Evolutionary conservation across 2,329 filamentous ascomycete species (phyloP).

Genomic region (Aspergillus sp.): DNA sequence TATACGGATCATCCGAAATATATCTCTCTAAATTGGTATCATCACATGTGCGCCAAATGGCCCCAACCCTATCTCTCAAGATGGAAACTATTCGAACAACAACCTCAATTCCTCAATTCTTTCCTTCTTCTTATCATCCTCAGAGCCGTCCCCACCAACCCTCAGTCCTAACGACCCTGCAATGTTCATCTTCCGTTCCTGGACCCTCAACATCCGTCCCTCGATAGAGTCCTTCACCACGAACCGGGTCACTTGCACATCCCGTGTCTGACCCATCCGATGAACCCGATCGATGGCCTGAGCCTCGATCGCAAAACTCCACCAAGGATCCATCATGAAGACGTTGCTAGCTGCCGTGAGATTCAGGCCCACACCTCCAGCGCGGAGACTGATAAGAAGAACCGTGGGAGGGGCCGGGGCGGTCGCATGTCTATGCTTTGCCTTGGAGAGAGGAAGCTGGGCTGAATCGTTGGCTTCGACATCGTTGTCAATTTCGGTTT

Average conservation of each 20-base stretch:
- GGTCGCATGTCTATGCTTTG: neutral
- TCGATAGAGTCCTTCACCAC: constrained; percentile 90
- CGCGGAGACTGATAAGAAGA: constrained; percentile 79
- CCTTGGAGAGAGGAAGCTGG: neutral
- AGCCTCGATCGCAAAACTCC: constrained; percentile 94
- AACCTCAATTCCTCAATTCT: constrained; percentile 93
- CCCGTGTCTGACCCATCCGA: constrained; percentile 87
- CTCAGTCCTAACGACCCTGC: constrained; percentile 95
- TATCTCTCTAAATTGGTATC: too few relatives aligned
- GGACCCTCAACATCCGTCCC: constrained; percentile 88
- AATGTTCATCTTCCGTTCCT: constrained; percentile 85
- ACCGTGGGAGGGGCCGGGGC: constrained; percentile 47
- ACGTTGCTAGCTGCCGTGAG: constrained; percentile 85
- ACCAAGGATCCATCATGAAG: constrained; percentile 99
- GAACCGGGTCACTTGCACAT: constrained; percentile 84
- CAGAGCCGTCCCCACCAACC: constrained; percentile 83
- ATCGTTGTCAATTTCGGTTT: constrained; percentile 38
- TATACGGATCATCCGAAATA: too few relatives aligned
- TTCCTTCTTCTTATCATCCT: constrained; percentile 88
- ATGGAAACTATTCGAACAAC: constrained; percentile 57
- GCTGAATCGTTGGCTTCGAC: constrained; percentile 30
- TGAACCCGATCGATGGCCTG: constrained; percentile 98
- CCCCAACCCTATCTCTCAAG: too few relatives aligned
- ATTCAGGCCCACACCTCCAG: constrained; percentile 92
- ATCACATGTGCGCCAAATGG: too few relatives aligned